Conservation (phyloP, 2,329 filamentous ascomycete genomes). For the Cadophora sp. region DNA sequence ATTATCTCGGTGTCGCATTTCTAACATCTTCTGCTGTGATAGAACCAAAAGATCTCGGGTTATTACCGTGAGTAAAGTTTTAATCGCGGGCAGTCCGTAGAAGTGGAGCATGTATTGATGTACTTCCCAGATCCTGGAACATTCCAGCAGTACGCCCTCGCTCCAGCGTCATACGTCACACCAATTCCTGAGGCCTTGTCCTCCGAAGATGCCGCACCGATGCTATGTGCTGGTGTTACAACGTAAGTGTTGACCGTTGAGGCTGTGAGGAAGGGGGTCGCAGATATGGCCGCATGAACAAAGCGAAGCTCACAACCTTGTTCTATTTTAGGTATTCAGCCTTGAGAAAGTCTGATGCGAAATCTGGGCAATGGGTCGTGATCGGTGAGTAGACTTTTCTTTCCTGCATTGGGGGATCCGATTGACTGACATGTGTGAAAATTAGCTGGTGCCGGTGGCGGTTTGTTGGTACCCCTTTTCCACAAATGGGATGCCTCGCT, state of each 20-base stretch:
- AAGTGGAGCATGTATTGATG: neutral
- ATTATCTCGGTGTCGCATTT: constrained; percentile 5
- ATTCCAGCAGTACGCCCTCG: constrained; percentile 68
- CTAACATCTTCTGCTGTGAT: constrained; percentile 22
- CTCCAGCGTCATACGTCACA: constrained; percentile 71
- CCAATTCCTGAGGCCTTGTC: constrained; percentile 68
- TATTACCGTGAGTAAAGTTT: constrained; percentile 58
- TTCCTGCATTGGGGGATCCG: constrained; percentile 19
- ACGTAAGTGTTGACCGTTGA: constrained; percentile 46
- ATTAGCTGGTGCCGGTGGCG: constrained; percentile 63
- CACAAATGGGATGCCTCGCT: constrained; percentile 18
- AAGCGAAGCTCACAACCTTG: constrained; percentile 37
- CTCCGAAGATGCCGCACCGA: constrained; percentile 67
- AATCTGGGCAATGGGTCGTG: constrained; percentile 47
- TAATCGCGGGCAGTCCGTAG: neutral
- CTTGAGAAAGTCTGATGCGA: constrained; percentile 64
- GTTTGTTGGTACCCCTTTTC: constrained; percentile 49
- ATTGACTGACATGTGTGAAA: constrained; percentile 30
- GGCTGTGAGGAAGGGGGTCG: constrained; percentile 27
- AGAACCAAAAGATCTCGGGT: constrained; percentile 64
- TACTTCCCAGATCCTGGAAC: constrained; percentile 60
- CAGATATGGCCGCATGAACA: constrained; percentile 36
- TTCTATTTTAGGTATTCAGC: constrained; percentile 58
- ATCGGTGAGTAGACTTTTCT: constrained; percentile 38
- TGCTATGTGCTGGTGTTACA: constrained; percentile 73